A percentile compares a stretch with the other conserved stretches of the same genome.
These are phyloP conservation scores for Penicillium daleae DNA, from an alignment of 495 filamentous ascomycete species.

Conservation along the genomic window DNA sequence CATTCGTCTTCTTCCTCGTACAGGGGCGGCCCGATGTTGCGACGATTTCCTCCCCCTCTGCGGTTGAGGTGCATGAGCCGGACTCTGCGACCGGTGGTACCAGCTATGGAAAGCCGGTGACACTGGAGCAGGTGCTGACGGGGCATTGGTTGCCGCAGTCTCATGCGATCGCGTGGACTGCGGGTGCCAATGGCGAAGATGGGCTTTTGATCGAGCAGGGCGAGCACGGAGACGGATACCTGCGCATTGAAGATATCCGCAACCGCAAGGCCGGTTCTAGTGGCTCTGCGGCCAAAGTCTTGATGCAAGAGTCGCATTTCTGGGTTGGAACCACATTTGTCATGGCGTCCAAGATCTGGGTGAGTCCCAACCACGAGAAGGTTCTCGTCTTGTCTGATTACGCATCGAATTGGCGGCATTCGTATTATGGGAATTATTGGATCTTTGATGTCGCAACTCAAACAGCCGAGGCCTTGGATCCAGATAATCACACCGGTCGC, in stretches of 20 bases:
- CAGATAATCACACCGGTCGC: constrained; percentile 62
- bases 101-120: constrained; percentile 77
- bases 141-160: constrained; percentile 70
- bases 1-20: constrained; percentile 73
- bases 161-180: constrained; percentile 86
- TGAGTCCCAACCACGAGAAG: constrained; percentile 80
- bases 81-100: constrained; percentile 64
- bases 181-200: constrained; percentile 81
- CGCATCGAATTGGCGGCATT: constrained; percentile 84
- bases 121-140: constrained; percentile 74
- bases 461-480: constrained; percentile 76
- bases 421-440: constrained; percentile 84
- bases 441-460: constrained; percentile 90
- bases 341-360: constrained; percentile 62
- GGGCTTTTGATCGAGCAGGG: constrained; percentile 75
- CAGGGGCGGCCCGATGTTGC: constrained; percentile 41
- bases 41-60: constrained; percentile 25
- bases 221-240: constrained; percentile 63
- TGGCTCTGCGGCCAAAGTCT: constrained; percentile 55
- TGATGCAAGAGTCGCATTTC: constrained; percentile 75
- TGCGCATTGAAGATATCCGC: constrained; percentile 87
- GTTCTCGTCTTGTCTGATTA: constrained; percentile 76
- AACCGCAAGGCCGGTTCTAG: constrained; percentile 51
- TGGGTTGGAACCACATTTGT: constrained; percentile 57
- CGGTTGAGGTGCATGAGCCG: constrained; percentile 52